Base-by-base conservation (phyloP, 2,329 filamentous ascomycete species). In the Exophiala lecanii-corni region DNA sequence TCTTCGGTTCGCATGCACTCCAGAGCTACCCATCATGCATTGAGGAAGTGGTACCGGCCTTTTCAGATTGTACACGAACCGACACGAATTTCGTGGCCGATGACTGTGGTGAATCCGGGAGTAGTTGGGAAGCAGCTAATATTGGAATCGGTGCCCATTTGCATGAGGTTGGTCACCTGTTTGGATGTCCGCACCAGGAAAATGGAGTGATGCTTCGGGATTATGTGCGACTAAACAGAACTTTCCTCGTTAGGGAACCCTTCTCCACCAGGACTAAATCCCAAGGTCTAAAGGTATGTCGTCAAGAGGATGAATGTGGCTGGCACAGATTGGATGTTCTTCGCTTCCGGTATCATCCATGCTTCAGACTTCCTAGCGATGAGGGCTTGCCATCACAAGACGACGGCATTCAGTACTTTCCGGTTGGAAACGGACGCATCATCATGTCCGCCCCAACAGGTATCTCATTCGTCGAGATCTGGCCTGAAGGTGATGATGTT, bases 91-190 rank as follows among this genome's bases (percentile, higher is more conserved):
- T 78, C 55, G 81, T 95, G 26, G 84, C 85, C 12, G 95, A 96
- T 57, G 87, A 94, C 61, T 87, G 81, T 62, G 84, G 85, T 55
- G 86, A 95, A 54, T 83, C 82, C 5, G 89, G 89, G 17, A 94
- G 86, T 60, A 92, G 82, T 35, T 97, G 91, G 91, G 91, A 97
- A 62, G 82, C 89, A n/a, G 89, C 87, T 18, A 94, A 91, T 56
- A 84, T 95, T 48, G 89, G 89, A 20, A 94, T 97, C 52, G 91
- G 91, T 5, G 89, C 88, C 7, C 91, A 97, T 63, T 66, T 97
- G 36, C 91, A 94, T 63, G 89, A 96, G 65, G 84, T 84, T 1
- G 91, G 91, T 3, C 91, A 94, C 66, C 66, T 95, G 16, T 85
- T 97, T 54, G 91, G 91, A 37, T 94, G 87, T 54, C 87, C 88